A percentile compares a stretch with the other conserved stretches of the same genome.
Evolutionary conservation across 495 filamentous ascomycete species (phyloP).

Genomic region (Tetracladium setigerum): DNA sequence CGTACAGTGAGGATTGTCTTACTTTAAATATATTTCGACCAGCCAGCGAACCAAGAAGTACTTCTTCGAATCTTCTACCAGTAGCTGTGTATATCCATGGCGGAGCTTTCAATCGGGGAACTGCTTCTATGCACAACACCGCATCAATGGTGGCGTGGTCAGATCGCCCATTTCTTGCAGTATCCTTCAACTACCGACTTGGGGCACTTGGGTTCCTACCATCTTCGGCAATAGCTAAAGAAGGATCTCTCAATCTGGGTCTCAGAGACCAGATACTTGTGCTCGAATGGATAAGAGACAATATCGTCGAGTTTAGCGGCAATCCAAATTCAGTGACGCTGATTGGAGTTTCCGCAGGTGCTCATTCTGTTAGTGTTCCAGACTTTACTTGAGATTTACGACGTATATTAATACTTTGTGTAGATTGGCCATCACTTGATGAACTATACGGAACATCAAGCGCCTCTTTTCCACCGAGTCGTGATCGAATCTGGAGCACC

Average conservation of each 20-base stretch:
- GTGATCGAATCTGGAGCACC: constrained; percentile 58
- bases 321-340: constrained; percentile 56
- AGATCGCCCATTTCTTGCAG: constrained; percentile 43
- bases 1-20: constrained; percentile 50
- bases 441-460: constrained; percentile 32
- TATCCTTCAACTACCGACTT: constrained; percentile 64
- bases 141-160: constrained; percentile 46
- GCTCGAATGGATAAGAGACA: constrained; percentile 58
- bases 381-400: too few relatives aligned
- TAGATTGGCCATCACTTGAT: constrained; percentile 61
- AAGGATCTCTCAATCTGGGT: constrained; percentile 56
- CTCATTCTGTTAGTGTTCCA: constrained; percentile 31
- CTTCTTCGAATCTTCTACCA: constrained; percentile 34
- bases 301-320: constrained; percentile 54
- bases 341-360: constrained; percentile 60
- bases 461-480: constrained; percentile 49
- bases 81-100: constrained; percentile 53
- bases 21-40: constrained; percentile 38
- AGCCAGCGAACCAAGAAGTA: constrained; percentile 11
- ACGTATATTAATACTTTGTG: too few relatives aligned
- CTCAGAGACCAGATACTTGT: constrained; percentile 59
- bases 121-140: constrained; percentile 36
- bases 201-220: constrained; percentile 58
- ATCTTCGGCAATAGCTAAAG: constrained; percentile 41
- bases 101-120: constrained; percentile 43